phyloP scores from a whole-genome alignment of 257 asterid genomes.

The Solanum sitiens region DNA sequence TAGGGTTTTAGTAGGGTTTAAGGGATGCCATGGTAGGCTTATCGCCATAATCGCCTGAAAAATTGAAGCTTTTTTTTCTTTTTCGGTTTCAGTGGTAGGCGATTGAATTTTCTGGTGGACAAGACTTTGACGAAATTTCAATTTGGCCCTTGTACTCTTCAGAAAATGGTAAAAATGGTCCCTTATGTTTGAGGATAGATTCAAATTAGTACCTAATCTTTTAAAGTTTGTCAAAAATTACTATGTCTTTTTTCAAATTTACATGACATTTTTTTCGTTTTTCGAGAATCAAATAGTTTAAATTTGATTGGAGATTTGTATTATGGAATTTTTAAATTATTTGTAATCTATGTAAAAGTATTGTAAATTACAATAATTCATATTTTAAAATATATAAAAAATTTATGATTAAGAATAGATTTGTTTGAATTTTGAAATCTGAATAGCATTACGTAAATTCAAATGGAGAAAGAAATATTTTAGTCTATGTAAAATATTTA shows the following conservation, averaged over 20 bases:
- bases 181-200: not conserved
- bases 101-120: not conserved
- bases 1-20: constrained; percentile 16
- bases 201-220: not conserved
- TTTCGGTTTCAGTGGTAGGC: not conserved
- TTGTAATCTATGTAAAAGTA: no score
- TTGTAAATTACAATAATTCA: no score
- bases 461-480: no score
- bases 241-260: not conserved
- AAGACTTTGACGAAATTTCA: not conserved
- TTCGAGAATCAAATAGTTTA: rapidly evolving
- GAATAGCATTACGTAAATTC: no score
- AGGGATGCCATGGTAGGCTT: constrained; percentile 58
- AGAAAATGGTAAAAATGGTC: not conserved
- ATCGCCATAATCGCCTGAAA: constrained; percentile 43
- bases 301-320: rapidly evolving
- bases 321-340: no score
- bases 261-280: rapidly evolving
- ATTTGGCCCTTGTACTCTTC: not conserved
- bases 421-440: rapidly evolving
- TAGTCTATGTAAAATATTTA: not conserved
- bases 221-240: not conserved
- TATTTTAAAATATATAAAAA: no score
- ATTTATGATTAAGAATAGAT: rapidly evolving
- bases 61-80: not conserved